A percentile compares a stretch with the other conserved stretches of the same genome.
These are phyloP conservation scores for Lentinula guzmanii DNA, from an alignment of 768 basidiomycete genomes.

Conservation along the genomic window DNA sequence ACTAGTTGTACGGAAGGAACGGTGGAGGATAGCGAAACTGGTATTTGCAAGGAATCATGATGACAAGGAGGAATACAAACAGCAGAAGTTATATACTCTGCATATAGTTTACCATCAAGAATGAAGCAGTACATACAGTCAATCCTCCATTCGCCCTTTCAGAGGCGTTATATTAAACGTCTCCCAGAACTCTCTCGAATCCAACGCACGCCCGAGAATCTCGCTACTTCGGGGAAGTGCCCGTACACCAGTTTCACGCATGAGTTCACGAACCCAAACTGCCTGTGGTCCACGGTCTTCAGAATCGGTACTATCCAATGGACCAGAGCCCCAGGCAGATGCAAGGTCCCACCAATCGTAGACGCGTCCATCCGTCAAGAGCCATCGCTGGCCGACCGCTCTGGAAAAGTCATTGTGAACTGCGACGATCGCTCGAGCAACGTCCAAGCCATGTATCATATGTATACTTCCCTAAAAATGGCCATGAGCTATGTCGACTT, in stretches of 20 bases:
- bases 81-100: no score
- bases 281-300: constrained; percentile 30
- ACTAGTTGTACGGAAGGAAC: constrained; percentile 1
- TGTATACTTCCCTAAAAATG: constrained; percentile 46
- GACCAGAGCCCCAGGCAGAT: constrained; percentile 40
- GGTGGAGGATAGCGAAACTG: background rate
- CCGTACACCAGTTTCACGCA: constrained; percentile 42
- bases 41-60: background rate
- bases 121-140: background rate
- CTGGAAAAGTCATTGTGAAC: constrained; percentile 38
- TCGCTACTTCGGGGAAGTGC: constrained; percentile 47
- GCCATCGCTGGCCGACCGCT: constrained; percentile 48
- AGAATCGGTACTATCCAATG: constrained; percentile 6
- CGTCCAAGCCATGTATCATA: constrained; percentile 56
- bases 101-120: no score
- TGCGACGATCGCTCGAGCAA: constrained; percentile 56
- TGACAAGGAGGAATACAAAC: no score
- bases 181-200: constrained; percentile 58
- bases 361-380: constrained; percentile 47
- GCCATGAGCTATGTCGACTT: background rate
- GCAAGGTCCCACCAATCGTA: constrained; percentile 71
- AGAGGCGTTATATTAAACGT: constrained; percentile 38
- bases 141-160: constrained; percentile 26
- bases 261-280: constrained; percentile 53
- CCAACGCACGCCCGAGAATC: constrained; percentile 45